Conservation (phyloP, 2,329 filamentous ascomycete species). For the Blastomyces gilchristii region DNA sequence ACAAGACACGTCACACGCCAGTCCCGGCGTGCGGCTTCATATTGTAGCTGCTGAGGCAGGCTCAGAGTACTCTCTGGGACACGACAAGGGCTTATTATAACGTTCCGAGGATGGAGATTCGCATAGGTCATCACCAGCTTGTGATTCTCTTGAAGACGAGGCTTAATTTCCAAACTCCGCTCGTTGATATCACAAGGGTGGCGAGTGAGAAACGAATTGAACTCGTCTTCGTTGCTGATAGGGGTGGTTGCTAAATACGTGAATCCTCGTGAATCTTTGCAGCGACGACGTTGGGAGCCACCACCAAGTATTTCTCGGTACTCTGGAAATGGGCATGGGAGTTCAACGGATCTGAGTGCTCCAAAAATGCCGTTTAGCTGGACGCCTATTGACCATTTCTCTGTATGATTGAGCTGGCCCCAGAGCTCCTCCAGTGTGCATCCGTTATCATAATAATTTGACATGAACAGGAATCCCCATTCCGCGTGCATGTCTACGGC, state of each 20-base stretch:
- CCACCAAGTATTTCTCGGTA: background rate
- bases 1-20: background rate
- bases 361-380: background rate
- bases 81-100: background rate
- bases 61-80: background rate
- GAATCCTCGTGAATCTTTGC: background rate
- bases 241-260: background rate
- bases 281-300: background rate
- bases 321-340: background rate
- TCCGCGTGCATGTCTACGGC: background rate
- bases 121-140: background rate
- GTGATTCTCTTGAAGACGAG: background rate
- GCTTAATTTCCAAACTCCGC: background rate
- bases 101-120: background rate
- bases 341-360: background rate
- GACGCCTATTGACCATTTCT: background rate
- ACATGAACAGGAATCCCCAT: background rate
- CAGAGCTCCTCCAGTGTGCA: background rate
- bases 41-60: background rate
- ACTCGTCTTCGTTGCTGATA: background rate
- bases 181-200: background rate
- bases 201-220: background rate
- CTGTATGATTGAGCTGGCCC: background rate
- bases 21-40: background rate
- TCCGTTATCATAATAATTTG: background rate